phyloP scores from a whole-genome alignment of 1,139 yeast species.

The Saccharomyces hybrid region DNA sequence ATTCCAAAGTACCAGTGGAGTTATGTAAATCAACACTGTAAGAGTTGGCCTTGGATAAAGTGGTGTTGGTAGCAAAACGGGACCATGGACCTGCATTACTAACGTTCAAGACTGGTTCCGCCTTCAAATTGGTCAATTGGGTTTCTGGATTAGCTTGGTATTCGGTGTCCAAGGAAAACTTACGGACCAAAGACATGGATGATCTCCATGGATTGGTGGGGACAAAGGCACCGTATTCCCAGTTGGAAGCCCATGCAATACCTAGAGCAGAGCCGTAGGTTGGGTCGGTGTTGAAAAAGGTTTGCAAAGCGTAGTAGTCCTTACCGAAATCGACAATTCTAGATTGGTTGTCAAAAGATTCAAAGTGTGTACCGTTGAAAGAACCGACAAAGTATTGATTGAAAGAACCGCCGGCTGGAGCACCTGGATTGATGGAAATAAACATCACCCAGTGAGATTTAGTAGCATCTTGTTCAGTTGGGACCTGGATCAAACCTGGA shows the following conservation, averaged over 20 bases:
- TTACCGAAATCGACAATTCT: conserved; percentile 32
- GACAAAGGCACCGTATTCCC: conserved; percentile 33
- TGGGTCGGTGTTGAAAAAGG: conserved; percentile 23
- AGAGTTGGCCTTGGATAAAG: neutral
- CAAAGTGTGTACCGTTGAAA: conserved; percentile 33
- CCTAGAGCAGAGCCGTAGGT: conserved; percentile 23
- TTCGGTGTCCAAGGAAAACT: conserved; percentile 23
- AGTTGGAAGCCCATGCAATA: conserved; percentile 37
- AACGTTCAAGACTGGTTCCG: conserved; percentile 20
- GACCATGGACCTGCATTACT: neutral
- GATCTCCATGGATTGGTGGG: conserved; percentile 33
- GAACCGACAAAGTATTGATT: conserved; percentile 37
- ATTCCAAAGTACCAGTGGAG: conserved; percentile 5
- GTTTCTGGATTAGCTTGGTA: conserved; percentile 23
- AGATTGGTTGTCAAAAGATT: conserved; percentile 26
- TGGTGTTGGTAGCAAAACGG: neutral
- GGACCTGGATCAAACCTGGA: conserved; percentile 30
- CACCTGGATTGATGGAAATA: conserved; percentile 35
- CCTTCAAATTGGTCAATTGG: conserved; percentile 19
- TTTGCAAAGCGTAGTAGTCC: conserved; percentile 34
- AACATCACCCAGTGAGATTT: conserved; percentile 30
- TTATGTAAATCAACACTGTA: neutral
- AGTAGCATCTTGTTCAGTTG: neutral
- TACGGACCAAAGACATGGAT: conserved; percentile 31
- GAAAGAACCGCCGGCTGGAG: conserved; percentile 35